phyloP scores from a whole-genome alignment of 306 rosid species.

The Prunus kanzakura region DNA sequence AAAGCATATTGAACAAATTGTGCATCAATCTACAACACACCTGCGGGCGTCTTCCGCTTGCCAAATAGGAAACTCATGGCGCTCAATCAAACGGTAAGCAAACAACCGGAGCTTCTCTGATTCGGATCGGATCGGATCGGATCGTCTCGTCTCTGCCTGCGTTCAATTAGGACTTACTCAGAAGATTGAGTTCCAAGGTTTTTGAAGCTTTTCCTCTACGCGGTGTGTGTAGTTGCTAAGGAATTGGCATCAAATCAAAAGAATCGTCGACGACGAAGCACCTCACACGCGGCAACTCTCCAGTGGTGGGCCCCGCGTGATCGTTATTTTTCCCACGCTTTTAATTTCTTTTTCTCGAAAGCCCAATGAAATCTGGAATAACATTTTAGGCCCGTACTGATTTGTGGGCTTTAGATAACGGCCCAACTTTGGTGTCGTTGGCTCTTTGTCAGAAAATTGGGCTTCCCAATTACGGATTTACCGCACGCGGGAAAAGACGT shows the following conservation, averaged over 20 bases:
- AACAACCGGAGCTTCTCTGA: neutral
- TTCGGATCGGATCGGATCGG: conserved; percentile 13
- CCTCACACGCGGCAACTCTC: neutral
- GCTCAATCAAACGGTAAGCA: conserved; percentile 26
- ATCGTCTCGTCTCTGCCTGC: neutral
- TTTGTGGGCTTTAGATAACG: neutral
- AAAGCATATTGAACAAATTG: neutral
- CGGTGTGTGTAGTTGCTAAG: conserved; percentile 17
- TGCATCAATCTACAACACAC: conserved; percentile 28
- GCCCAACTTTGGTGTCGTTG: neutral
- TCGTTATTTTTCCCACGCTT: neutral
- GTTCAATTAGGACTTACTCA: neutral
- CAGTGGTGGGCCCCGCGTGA: neutral
- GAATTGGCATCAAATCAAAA: neutral
- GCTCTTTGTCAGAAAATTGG: neutral
- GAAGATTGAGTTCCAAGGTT: neutral
- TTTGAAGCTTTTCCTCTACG: neutral
- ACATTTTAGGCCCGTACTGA: neutral
- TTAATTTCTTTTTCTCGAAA: neutral
- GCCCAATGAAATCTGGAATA: neutral
- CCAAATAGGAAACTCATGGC: conserved; percentile 93
- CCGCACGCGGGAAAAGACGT: neutral
- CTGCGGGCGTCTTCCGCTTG: conserved; percentile 93
- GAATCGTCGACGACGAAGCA: neutral
- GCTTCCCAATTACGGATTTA: neutral